Percentiles rank a stretch among this genome's conserved stretches.
phyloP scores from a whole-genome alignment of 495 filamentous ascomycete species.

The Neurospora sp. region DNA sequence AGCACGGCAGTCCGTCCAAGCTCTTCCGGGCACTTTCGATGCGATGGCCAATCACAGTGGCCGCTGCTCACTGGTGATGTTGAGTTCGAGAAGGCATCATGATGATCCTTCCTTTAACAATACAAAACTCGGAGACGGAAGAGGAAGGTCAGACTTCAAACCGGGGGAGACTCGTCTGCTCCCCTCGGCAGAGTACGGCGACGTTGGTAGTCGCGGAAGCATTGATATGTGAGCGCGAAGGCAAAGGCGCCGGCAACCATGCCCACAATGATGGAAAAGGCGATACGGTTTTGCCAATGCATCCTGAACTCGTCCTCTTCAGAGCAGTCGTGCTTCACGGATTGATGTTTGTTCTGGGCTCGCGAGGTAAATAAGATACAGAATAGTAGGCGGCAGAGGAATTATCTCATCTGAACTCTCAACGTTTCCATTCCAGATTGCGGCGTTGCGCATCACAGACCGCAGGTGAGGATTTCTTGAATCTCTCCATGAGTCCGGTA shows the following conservation, averaged over 20 bases:
- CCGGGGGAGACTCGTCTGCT: neutral
- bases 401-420: neutral
- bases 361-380: neutral
- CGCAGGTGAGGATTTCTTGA: neutral
- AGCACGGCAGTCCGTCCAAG: neutral
- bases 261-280: slow-evolving; percentile 8
- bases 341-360: neutral
- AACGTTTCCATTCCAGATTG: neutral
- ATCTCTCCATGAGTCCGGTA: neutral
- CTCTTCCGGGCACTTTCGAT: neutral
- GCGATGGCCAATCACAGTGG: neutral
- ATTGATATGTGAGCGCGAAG: slow-evolving; percentile 5
- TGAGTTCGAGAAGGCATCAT: neutral
- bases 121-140: neutral
- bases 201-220: neutral
- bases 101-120: neutral
- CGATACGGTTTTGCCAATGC: neutral
- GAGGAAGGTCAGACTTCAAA: neutral
- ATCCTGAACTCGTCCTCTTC: neutral
- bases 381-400: neutral
- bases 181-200: neutral
- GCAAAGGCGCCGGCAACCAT: slow-evolving; percentile 2
- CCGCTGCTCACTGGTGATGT: neutral
- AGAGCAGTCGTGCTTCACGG: neutral
- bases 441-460: neutral